These are phyloP conservation scores for Hirschioporus abietinus DNA, from an alignment of 768 basidiomycete species.

Conservation along the genomic window DNA sequence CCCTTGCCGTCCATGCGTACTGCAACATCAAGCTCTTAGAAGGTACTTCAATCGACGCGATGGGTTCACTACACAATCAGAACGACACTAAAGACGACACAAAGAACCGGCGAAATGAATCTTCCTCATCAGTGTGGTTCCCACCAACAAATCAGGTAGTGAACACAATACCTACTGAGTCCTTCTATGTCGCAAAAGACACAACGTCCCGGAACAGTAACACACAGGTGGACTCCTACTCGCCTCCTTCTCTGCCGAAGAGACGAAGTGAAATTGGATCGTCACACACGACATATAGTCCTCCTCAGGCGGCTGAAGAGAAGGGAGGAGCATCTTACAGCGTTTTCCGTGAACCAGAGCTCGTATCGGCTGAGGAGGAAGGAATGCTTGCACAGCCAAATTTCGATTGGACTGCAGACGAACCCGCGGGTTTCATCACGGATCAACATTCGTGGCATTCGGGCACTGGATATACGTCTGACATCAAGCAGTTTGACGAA, in stretches of 20 bases:
- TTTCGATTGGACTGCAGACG: slow-evolving; percentile 10
- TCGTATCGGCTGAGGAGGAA: slow-evolving; percentile 19
- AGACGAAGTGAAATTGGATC: slow-evolving; percentile 31
- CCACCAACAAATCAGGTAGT: background rate
- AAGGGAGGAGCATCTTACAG: slow-evolving; percentile 9
- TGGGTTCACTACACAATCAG: background rate
- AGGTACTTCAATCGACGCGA: background rate
- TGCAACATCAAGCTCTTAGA: background rate
- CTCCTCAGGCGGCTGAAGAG: slow-evolving; percentile 22
- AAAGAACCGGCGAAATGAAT: background rate
- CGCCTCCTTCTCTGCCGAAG: slow-evolving; percentile 31
- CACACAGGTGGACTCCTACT: background rate
- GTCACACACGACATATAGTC: slow-evolving; percentile 28
- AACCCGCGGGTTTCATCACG: slow-evolving; percentile 13
- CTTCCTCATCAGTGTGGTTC: too few relatives aligned
- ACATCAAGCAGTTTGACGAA: slow-evolving; percentile 12
- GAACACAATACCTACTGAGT: background rate
- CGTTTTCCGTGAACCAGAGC: slow-evolving; percentile 25
- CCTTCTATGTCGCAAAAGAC: background rate
- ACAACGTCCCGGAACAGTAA: background rate
- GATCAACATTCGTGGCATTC: slow-evolving; percentile 10
- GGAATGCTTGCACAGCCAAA: slow-evolving; percentile 11
- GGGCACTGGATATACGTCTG: background rate
- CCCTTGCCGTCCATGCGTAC: background rate
- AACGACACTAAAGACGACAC: background rate